Evolutionary conservation across 208 protist genomes (phyloP).

Genomic region (Crithidia bombi): DNA sequence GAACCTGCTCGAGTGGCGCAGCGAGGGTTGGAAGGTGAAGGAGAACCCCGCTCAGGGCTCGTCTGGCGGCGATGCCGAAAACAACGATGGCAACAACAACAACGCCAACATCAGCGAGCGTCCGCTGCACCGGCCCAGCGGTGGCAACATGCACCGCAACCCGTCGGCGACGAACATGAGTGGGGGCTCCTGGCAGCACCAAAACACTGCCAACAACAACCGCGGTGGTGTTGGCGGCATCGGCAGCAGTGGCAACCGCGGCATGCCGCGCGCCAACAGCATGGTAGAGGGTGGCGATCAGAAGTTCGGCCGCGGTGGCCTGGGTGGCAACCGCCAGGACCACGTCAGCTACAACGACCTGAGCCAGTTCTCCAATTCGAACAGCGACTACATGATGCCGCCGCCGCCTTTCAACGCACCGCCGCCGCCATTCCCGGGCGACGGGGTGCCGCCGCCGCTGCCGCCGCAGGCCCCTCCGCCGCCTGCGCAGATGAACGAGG

Average conservation of each 20-base stretch:
- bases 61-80: conserved; percentile 35
- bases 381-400: conserved; percentile 34
- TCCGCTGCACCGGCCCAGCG: conserved; percentile 15
- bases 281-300: conserved; percentile 32
- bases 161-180: conserved; percentile 28
- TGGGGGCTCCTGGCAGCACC: conserved; percentile 32
- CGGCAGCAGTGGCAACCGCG: conserved; percentile 35
- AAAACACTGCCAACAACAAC: conserved; percentile 26
- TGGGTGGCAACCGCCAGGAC: conserved; percentile 29
- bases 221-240: conserved; percentile 18
- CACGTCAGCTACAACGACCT: conserved; percentile 58
- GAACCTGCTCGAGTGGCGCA: conserved; percentile 81
- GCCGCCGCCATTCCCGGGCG: conserved; percentile 26
- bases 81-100: conserved; percentile 20
- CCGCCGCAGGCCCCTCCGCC: conserved; percentile 17
- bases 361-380: conserved; percentile 28
- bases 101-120: conserved; percentile 19
- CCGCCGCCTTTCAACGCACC: conserved; percentile 29
- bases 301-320: conserved; percentile 33
- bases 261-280: conserved; percentile 37
- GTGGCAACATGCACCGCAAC: conserved; percentile 31
- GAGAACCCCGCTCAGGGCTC: conserved; percentile 33
- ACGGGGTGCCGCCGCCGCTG: conserved; percentile 11
- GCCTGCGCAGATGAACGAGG: conserved; percentile 39
- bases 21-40: conserved; percentile 69